Base-by-base conservation (phyloP, 1,284 basidiomycete genomes). In the Cryptococcus sp. region DNA sequence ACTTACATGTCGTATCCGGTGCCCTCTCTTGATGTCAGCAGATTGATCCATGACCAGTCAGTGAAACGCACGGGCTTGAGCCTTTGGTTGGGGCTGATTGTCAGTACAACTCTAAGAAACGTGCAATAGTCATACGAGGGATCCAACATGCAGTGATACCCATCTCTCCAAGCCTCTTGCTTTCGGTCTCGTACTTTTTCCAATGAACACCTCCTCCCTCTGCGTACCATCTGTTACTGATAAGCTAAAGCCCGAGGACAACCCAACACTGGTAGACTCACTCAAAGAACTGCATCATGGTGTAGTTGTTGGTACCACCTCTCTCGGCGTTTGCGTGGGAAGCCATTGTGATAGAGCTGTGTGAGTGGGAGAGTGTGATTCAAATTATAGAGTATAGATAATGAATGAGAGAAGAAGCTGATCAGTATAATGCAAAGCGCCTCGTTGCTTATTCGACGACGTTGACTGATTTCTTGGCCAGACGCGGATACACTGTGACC, bases 121-220 rank as follows among this genome's bases (percentile, higher is more conserved):
- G 41, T 9, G 16, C 34, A 24, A 34, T 22, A 7, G 21, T 66
- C 73, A 47, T 39, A 77, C 76, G 78, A 49, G 79, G 78, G 22
- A 81, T 55, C 81, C 81, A 82, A 83, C 89, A 55, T 81, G 79
- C 92, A 0, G 91, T 93, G 63, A 94, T 82, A 22, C 92, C 93
- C 64, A 91, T 81, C 31, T 82, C 78, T 7, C 82, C 82, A 21
- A 97, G 80, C 32, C 74, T 76, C 23, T 87, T 83, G 16, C 86
- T 77, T 64, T 92, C 85, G 9, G 69, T 66, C 63, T 86, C 83
- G 46, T 93, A 82, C 74, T 89, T 84, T 61, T 83, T 82, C 89
- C 90, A 97, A 51, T 72, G 70, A 2, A 61, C 62, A 45, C 66
- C 66, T 32, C 60, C 60, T 7, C 61, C 61, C n/a, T 62, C 60